Evolutionary conservation across 1,284 basidiomycete species (phyloP).

Genomic region (Phellopilus nigrolimitatus): DNA sequence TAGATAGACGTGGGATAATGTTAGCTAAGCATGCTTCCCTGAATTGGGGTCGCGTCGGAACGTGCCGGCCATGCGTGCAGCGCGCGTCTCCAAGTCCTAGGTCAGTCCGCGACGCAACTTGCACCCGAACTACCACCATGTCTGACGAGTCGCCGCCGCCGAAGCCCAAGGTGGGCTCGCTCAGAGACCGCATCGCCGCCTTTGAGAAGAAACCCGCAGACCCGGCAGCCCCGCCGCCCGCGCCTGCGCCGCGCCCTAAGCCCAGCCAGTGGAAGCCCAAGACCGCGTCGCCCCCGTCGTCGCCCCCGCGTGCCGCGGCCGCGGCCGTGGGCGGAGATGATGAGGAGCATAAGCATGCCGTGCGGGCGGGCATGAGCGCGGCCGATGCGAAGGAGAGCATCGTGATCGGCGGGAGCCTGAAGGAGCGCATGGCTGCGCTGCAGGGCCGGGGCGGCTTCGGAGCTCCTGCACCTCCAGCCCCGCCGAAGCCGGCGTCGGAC

Average conservation of each 20-base stretch:
- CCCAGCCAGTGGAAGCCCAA: slow-evolving; percentile 70
- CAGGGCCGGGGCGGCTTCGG: slow-evolving; percentile 78
- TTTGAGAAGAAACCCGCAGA: slow-evolving; percentile 61
- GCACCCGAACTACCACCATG: slow-evolving; percentile 30
- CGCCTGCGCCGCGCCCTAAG: slow-evolving; percentile 63
- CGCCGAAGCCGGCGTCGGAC: slow-evolving; percentile 58
- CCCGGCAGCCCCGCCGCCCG: slow-evolving; percentile 32
- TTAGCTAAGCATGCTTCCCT: no score
- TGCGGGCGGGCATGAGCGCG: slow-evolving; percentile 59
- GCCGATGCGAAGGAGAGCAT: slow-evolving; percentile 82
- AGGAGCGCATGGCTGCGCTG: slow-evolving; percentile 89
- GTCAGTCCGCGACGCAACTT: neutral
- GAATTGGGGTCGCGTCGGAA: no score
- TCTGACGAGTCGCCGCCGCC: slow-evolving; percentile 42
- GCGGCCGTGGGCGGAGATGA: slow-evolving; percentile 11
- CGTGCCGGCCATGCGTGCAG: neutral
- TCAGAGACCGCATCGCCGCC: slow-evolving; percentile 79
- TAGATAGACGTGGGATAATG: no score
- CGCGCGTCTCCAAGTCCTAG: neutral
- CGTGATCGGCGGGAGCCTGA: slow-evolving; percentile 66
- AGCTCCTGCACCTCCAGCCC: slow-evolving; percentile 36
- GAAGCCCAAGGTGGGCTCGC: slow-evolving; percentile 62
- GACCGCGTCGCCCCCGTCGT: slow-evolving; percentile 45
- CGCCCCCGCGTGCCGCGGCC: slow-evolving; percentile 17
- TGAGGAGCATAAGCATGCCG: slow-evolving; percentile 25